Conservation (phyloP, 1,139 yeast genomes). For the Scheffersomyces titani region DNA sequence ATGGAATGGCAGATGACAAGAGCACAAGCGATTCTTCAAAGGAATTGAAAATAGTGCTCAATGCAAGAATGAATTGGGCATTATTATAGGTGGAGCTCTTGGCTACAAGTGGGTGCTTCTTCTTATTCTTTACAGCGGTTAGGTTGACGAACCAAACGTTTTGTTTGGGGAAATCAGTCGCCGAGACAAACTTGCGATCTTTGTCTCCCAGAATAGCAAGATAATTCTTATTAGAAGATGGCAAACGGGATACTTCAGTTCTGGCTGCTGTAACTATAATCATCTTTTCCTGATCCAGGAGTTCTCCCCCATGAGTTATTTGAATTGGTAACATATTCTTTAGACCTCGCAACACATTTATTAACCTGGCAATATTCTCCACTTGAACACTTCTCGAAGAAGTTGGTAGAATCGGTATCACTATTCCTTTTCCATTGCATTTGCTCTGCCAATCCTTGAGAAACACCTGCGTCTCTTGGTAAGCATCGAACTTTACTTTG, state of each 20-base stretch:
- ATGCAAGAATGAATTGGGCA: conserved; percentile 19
- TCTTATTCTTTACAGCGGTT: conserved; percentile 12
- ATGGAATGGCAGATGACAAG: conserved; percentile 28
- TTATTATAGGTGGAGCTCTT: conserved; percentile 12
- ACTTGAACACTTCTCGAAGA: conserved; percentile 17
- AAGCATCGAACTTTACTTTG: not conserved
- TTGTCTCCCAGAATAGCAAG: not conserved
- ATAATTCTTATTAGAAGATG: not conserved
- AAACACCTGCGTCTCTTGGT: conserved; percentile 10
- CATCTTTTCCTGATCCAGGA: conserved; percentile 19
- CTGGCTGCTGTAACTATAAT: conserved; percentile 21
- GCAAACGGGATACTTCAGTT: conserved; percentile 11
- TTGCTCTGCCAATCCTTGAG: conserved; percentile 11
- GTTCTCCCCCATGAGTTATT: conserved; percentile 18
- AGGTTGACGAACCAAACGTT: conserved; percentile 32
- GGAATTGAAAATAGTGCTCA: conserved; percentile 31
- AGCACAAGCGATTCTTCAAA: conserved; percentile 33
- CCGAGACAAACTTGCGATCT: conserved; percentile 1
- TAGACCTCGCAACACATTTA: conserved; percentile 27
- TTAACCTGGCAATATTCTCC: conserved; percentile 20
- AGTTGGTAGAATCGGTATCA: conserved; percentile 28
- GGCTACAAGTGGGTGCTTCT: conserved; percentile 16
- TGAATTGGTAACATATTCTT: conserved; percentile 34
- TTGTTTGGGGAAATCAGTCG: conserved; percentile 24
- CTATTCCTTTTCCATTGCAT: conserved; percentile 35